Evolutionary conservation across 306 rosid species (phyloP).

Genomic region (Inga leiocalycina): DNA sequence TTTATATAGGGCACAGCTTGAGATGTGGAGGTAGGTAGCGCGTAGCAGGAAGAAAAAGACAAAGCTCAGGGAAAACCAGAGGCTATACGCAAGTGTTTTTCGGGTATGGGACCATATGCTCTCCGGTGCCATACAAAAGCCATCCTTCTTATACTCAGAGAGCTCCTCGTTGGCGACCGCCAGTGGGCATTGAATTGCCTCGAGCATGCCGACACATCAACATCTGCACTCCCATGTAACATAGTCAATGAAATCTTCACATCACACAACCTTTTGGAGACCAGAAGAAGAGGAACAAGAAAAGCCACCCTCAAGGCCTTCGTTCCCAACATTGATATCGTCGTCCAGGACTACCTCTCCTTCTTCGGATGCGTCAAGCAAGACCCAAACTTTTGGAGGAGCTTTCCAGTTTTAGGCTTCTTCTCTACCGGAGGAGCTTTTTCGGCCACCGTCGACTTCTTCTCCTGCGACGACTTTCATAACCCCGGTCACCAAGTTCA

Average conservation of each 20-base stretch:
- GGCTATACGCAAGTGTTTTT: background rate
- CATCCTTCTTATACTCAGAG: conserved; percentile 49
- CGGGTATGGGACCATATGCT: background rate
- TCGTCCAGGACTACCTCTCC: conserved; percentile 70
- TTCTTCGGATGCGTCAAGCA: conserved; percentile 58
- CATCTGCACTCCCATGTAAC: no score
- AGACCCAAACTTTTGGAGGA: conserved; percentile 20
- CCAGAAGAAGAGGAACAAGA: no score
- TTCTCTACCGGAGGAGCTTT: conserved; percentile 22
- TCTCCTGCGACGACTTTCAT: no score
- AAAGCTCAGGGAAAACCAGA: background rate
- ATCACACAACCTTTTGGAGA: no score
- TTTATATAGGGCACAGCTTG: background rate
- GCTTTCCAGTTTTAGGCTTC: no score
- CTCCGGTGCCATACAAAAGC: conserved; percentile 20
- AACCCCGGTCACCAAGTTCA: no score
- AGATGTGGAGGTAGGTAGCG: background rate
- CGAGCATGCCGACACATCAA: conserved; percentile 70
- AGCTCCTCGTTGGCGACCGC: conserved; percentile 57
- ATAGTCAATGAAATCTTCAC: no score
- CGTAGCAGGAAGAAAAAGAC: background rate
- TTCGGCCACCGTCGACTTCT: no score
- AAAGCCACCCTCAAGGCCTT: conserved; percentile 53
- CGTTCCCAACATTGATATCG: conserved; percentile 74
- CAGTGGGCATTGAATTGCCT: conserved; percentile 59